Evolutionary conservation across 2,329 filamentous ascomycete species (phyloP), one percentile per base, ranked within the genome.

Genomic region (Ascochyta koolunga): DNA sequence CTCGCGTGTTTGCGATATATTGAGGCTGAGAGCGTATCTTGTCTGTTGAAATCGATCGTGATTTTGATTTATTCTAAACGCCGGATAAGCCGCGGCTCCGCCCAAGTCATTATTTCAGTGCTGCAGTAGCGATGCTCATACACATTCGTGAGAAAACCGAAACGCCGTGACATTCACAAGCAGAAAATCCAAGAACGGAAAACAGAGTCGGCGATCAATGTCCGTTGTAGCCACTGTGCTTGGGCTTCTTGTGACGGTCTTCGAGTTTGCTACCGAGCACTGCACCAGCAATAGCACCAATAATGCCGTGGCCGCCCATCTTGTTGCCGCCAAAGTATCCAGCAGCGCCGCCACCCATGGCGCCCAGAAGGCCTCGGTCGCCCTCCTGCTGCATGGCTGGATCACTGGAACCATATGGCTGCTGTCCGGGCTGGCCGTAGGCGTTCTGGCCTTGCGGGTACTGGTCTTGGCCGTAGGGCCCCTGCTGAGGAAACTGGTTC

Each of bases 201-300:
- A 32, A 25, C 5, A 16, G 5, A 7, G 13, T 2, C 37, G 13
- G 2, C 22, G 4, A 45, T 56, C 24, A 59, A 41, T 50, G 51
- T 13, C 50, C 41, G n/a, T 58, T 60, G 36, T 49, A 58, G 27
- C 57, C 54, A 21, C 50, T 33, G 39, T 61, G 44, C 61, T 69
- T 67, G 27, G 67, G 64, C 61, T 77, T 77, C 73, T 85, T 84
- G 60, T 76, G 60, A 61, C 82, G 80, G 60, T 86, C 79, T 61
- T 85, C 82, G 0, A 83, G 62, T 56, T 84, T 82, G 65, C 76
- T 79, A 1, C 84, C 84, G 2, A 82, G 50, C 39, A 87, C 77
- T 0, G 83, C 84, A 50, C 84, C 84, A 4, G 82, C 81, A 24
- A 87, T 67, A 0, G 83, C 80, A 10, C 84, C 84, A 9, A 87